Evolutionary conservation across 495 filamentous ascomycete genomes (phyloP), one percentile per base, ranked within the genome.

Genomic region (Penicillium simplicissimum): DNA sequence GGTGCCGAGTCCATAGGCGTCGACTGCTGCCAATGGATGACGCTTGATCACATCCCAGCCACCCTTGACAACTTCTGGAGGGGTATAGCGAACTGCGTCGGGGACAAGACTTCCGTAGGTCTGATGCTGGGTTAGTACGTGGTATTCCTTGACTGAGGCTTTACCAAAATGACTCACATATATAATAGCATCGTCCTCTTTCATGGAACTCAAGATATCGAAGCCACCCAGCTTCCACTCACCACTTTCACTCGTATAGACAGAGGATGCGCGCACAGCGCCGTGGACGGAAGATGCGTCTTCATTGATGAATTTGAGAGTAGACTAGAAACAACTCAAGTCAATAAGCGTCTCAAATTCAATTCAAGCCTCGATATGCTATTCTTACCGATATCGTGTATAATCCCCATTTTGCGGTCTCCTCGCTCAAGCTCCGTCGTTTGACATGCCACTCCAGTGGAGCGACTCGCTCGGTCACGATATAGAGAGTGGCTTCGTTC

Each of bases 201-300:
- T 97, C 75, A 97, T 89, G 21, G 90, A 96, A 75, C 94, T 97
- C 38, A 98, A 72, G 10, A 96, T 83, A 63, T 98, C 96, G 58
- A 98, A 95, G 9, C 95, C 95, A 4, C 90, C 92, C 3, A 98
- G 77, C 72, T 95, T 97, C 95, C 95, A 98, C 72, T 98, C 95
- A 33, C 95, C 95, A 74, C 95, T 97, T 71, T 98, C 93, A 72
- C 91, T 90, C 14, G 88, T 91, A 70, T 89, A 98, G 64, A 98
- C 83, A 0, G 94, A 96, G 2, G 91, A 90, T 21, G 89, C 86
- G 56, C 91, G 85, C 31, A 98, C 80, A 61, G 84, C 91, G 38
- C 93, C 95, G 67, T 98, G 95, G 5, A 98, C 86, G 0, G 92
- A 96, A 5, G 88, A 81, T 2, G 94, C 95, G 65, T 98, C 96